phyloP scores from a whole-genome alignment of 345 rosid genomes.

The Cardamine resedifolia region DNA sequence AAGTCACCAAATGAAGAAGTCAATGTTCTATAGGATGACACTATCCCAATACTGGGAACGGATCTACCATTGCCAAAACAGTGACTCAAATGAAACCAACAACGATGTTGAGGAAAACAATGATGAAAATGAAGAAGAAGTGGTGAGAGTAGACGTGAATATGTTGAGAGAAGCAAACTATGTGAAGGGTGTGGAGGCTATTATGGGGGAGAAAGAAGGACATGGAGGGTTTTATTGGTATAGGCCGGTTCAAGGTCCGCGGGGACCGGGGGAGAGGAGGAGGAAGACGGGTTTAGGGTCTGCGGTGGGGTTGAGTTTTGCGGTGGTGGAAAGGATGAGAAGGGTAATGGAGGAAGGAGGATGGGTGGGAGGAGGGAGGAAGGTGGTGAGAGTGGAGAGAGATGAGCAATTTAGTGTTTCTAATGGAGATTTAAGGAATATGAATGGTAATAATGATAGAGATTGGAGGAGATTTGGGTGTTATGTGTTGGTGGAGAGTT shows the following conservation, averaged over 20 bases:
- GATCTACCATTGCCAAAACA: slow-evolving; percentile 46
- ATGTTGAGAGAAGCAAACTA: slow-evolving; percentile 46
- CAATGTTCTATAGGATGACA: slow-evolving; percentile 61
- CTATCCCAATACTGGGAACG: slow-evolving; percentile 74
- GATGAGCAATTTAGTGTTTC: slow-evolving; percentile 37
- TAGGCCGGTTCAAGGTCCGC: slow-evolving; percentile 13
- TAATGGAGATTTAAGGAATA: slow-evolving; percentile 20
- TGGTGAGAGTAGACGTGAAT: slow-evolving; percentile 38
- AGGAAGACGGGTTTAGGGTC: slow-evolving; percentile 30
- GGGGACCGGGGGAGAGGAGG: slow-evolving; percentile 22
- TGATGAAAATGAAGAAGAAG: slow-evolving; percentile 25
- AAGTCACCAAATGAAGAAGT: slow-evolving; percentile 52
- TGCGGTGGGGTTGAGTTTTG: slow-evolving; percentile 56
- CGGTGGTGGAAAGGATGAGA: slow-evolving; percentile 68
- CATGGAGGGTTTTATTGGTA: slow-evolving; percentile 61
- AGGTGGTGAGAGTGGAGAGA: slow-evolving; percentile 53
- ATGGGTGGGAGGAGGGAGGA: slow-evolving; percentile 52
- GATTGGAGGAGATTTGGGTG: slow-evolving; percentile 60
- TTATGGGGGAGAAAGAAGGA: slow-evolving; percentile 36
- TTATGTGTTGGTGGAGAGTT: slow-evolving; percentile 71
- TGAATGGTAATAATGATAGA: slow-evolving; percentile 22
- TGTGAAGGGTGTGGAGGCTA: slow-evolving; percentile 51
- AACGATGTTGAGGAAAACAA: neutral
- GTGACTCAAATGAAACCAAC: slow-evolving; percentile 4
- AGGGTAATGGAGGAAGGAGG: slow-evolving; percentile 72